Conservation (phyloP, 2,329 filamentous ascomycete genomes). For the Didymella keratinophila region DNA sequence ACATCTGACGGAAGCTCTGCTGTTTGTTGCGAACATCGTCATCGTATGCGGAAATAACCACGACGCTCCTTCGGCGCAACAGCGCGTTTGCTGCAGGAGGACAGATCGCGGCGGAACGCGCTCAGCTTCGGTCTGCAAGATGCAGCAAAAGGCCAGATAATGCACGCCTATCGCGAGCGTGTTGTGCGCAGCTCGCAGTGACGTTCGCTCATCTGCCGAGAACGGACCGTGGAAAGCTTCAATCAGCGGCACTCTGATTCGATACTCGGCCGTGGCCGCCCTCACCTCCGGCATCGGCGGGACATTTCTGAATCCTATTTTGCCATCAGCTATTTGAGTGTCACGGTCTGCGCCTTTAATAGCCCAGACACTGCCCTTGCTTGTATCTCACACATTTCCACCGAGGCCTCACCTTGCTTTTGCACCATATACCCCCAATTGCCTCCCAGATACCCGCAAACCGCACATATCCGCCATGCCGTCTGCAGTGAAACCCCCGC, state of each 20-base stretch:
- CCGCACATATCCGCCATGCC: slow-evolving; percentile 69
- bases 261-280: slow-evolving; percentile 27
- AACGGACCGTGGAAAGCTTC: slow-evolving; percentile 13
- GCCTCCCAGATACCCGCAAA: slow-evolving; percentile 10
- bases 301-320: slow-evolving; percentile 37
- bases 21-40: slow-evolving; percentile 22
- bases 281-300: slow-evolving; percentile 43
- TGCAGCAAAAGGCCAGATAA: slow-evolving; percentile 1
- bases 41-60: slow-evolving; percentile 17
- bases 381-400: slow-evolving; percentile 8
- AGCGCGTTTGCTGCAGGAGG: slow-evolving; percentile 1
- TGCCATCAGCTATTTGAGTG: slow-evolving; percentile 38
- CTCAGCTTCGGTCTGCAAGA: slow-evolving; percentile 10
- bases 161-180: slow-evolving; percentile 11
- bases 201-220: slow-evolving; percentile 14
- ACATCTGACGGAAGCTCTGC: not conserved
- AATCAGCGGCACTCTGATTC: slow-evolving; percentile 37
- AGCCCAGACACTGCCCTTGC: slow-evolving; percentile 15
- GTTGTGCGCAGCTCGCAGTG: slow-evolving; percentile 4
- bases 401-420: slow-evolving; percentile 8
- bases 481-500: slow-evolving; percentile 72
- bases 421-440: slow-evolving; percentile 11
- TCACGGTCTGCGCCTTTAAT: slow-evolving; percentile 37
- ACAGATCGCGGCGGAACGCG: slow-evolving; percentile 17
- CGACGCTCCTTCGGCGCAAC: slow-evolving; percentile 4